Evolutionary conservation across 306 rosid species (phyloP).

Genomic region (Rosa rugosa): DNA sequence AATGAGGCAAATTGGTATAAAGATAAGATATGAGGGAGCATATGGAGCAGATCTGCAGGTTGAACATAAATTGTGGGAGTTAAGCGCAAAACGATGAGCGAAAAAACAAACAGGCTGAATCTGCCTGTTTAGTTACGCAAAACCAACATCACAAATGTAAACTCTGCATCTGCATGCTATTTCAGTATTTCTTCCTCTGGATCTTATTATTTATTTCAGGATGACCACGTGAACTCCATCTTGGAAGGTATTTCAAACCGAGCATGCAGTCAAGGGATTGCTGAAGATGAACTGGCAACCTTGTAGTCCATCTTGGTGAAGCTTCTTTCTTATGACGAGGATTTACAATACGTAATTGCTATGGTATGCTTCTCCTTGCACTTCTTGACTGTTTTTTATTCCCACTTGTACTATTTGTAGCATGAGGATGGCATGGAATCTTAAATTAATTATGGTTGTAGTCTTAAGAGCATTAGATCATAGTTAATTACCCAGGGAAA

Average conservation of each 20-base stretch:
- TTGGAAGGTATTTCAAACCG: conserved; percentile 69
- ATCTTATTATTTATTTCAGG: conserved; percentile 53
- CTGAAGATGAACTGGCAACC: conserved; percentile 62
- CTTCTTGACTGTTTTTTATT: conserved; percentile 11
- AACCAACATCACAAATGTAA: no score
- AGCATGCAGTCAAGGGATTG: conserved; percentile 41
- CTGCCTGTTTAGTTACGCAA: no score
- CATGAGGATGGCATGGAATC: conserved; percentile 6
- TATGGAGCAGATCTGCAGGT: no score
- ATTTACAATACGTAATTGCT: conserved; percentile 60
- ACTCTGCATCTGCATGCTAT: not conserved
- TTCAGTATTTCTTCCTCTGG: conserved; percentile 21
- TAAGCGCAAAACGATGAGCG: no score
- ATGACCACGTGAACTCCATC: conserved; percentile 53
- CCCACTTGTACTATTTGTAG: conserved; percentile 8
- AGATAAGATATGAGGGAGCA: no score
- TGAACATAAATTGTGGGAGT: no score
- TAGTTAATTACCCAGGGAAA: not conserved
- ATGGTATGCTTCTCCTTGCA: conserved; percentile 49
- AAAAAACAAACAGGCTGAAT: no score
- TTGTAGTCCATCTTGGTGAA: conserved; percentile 88
- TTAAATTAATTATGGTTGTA: not conserved
- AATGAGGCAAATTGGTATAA: no score
- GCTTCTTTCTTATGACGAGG: conserved; percentile 61
- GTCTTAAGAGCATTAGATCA: not conserved